Base-by-base conservation (phyloP, 2,329 filamentous ascomycete species). In the Penicillium decumbens region DNA sequence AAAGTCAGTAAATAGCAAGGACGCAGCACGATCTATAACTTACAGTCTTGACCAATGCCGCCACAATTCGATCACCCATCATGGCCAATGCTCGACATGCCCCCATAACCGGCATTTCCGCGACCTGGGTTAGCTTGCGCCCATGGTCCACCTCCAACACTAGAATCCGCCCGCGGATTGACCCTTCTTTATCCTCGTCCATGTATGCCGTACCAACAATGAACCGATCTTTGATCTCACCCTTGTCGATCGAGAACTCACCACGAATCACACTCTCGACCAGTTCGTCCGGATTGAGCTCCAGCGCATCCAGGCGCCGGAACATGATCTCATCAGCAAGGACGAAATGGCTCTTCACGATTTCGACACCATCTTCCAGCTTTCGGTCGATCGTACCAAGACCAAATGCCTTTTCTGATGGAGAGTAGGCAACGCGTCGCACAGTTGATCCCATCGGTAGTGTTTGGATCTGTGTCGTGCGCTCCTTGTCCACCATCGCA, bases 281-380 rank as follows among this genome's bases (percentile, higher is more conserved):
- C 40, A 97, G 74, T 70, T 98, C 93, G 12, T 80, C 75, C 38
- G 77, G 69, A 28, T 80, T 74, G 7, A 97, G 72, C 6, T 79
- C 67, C 54, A 88, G 85, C 0, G 84, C 81, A 58, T 87, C 89
- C 0, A 96, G 76, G 44, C 86, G 80, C 52, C 87, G 83, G 68
- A 97, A 95, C 15, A 89, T 76, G 29, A 96, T 83, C 64, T 97
- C 93, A 61, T 98, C 92, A 1, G 95, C 90, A 1, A 98, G 80
- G 61, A 86, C 86, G 64, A 98, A 88, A n/a, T 84, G 84, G 61
- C 88, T 92, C 8, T 81, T 80, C 10, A 95, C 79, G 3, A 84
- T 71, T 68, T 98, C 93, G 56, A 83, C 83, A 12, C 87, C 87
- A 7, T 81, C 73, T 9, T 79, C 72, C 0, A 96, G 71, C 45